Base-by-base conservation (phyloP, 495 filamentous ascomycete species). In the Bryoglossum gracile region DNA sequence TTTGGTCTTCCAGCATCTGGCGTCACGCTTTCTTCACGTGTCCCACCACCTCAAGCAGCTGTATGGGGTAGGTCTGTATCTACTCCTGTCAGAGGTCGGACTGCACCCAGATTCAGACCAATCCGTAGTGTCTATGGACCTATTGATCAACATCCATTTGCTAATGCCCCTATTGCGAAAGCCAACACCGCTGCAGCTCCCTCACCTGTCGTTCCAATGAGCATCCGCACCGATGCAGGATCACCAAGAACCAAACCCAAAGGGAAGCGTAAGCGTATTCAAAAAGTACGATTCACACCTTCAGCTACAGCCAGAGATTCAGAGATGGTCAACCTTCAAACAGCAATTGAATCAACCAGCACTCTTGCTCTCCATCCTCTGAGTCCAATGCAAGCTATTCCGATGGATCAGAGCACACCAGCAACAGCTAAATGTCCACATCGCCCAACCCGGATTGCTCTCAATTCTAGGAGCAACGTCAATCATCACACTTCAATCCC, bases 61-160 rank as follows among this genome's bases (percentile, higher is more conserved):
- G 6, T 13, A 32, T 10, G 26, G 17, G 26, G 34, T 17, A 33
- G 53, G 14, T 9, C 28, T 1, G 46, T 47, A 5, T 50, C 51
- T 23, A 25, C 38, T 16, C 48, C 56, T 14, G 5, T 42, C 30
- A 28, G n/a, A 37, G 39, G 42, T 25, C 25, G 42, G n/a, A 17
- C 17, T 10, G 47, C 49, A 44, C 55, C 59, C 9, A 46, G 53
- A 32, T 62, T 58, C 26, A 55, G 55, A 54, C 55, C 59, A 43
- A 43, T 49, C 17, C 40, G 50, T 52, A 62, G 59, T 37, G 45
- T 22, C 25, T 56, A 62, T 48, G 52, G 48, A 4, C 36, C 26
- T 10, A 39, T 62, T 22, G 41, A 56, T 19, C 50, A 46, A 34
- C 59, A 62, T 48, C 59, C 59, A 2, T 62, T 62, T 35, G 16